Conservation (phyloP, 306 rosid genomes). For the Morella rubra region DNA sequence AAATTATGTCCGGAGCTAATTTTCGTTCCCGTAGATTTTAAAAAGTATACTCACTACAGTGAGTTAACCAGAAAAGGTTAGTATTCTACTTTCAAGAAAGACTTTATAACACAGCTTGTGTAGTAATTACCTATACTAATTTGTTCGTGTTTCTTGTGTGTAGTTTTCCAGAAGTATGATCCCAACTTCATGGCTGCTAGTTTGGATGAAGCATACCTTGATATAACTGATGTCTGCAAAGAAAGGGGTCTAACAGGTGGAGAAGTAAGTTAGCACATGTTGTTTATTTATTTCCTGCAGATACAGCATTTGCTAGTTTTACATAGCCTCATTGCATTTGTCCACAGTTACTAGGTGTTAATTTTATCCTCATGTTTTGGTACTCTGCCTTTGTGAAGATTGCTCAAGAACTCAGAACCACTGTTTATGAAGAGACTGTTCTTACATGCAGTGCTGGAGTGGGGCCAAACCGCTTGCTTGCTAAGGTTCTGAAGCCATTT, state of each 20-base stretch:
- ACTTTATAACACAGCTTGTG: conserved; percentile 12
- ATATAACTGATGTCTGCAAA: conserved; percentile 79
- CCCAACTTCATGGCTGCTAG: conserved; percentile 86
- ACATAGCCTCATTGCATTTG: not conserved
- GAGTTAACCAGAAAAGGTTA: conserved; percentile 78
- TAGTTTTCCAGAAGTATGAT: conserved; percentile 81
- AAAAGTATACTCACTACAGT: conserved; percentile 72
- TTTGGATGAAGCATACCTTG: conserved; percentile 92
- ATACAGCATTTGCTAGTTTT: not conserved
- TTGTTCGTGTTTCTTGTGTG: conserved; percentile 17
- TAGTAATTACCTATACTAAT: conserved; percentile 19
- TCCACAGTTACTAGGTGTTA: conserved; percentile 3
- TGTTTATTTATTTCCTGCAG: conserved; percentile 2
- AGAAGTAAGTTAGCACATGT: conserved; percentile 53
- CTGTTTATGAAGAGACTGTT: conserved; percentile 79
- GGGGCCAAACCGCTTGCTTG: conserved; percentile 87
- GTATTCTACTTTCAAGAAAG: conserved; percentile 23
- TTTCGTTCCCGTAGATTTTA: conserved; percentile 77
- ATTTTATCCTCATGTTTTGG: conserved; percentile 22
- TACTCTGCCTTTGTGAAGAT: conserved; percentile 43
- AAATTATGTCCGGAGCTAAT: conserved; percentile 83
- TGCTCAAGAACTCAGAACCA: conserved; percentile 74
- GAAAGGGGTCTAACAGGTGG: conserved; percentile 56
- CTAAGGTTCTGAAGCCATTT: conserved; percentile 58
- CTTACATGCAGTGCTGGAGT: conserved; percentile 97